Evolutionary conservation across 164 flowering plant genomes (phyloP), one percentile per base, ranked within the genome.

Genomic region (Magnolia sinica): DNA sequence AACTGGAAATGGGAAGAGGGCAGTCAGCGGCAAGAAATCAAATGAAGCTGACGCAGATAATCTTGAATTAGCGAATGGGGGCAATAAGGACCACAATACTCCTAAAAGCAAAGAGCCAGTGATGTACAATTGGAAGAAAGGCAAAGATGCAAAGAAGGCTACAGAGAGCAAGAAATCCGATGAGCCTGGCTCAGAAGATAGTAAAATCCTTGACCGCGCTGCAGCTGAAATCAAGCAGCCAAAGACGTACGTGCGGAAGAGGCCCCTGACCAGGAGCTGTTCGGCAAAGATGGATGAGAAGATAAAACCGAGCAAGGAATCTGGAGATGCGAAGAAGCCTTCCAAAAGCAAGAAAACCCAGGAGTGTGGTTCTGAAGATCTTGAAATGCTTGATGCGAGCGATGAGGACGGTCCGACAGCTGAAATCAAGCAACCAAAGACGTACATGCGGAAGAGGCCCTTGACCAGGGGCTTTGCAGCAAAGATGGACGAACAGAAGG

Each of bases 1-100:
- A 24, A 52, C 80, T 68, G 71, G 73, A 52, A 76, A 45, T 72
- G 61, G 61, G 61, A 55, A 37, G 45, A 37, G 14, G 61, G 61
- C 61, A 0, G 18, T 3, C 2, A 16, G 61, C 19, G 10, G 61
- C 61, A 55, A 55, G 61, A 55, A 55, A 55, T 55, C 61, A 55
- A 55, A 55, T 55, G 61, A 55, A 55, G 61, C 13, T 55, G 61
- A 55, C 19, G 18, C 16, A 55, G 61, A 55, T 55, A 16, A 55
- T 55, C 16, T 11, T 55, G 61, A 55, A 55, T 0, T 55, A 11
- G 61, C 19, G 0, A 55, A 55, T 55, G 61, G 61, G 61, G 18
- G 61, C 13, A 16, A 16, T 11, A 16, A 55, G 61, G 16, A 55
- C 61, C 1, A 2, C 16, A 55, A 55, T 3, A 55, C 10, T 55